These are phyloP conservation scores for Xerocomus spinulosus DNA, from an alignment of 768 basidiomycete genomes.

Conservation along the genomic window DNA sequence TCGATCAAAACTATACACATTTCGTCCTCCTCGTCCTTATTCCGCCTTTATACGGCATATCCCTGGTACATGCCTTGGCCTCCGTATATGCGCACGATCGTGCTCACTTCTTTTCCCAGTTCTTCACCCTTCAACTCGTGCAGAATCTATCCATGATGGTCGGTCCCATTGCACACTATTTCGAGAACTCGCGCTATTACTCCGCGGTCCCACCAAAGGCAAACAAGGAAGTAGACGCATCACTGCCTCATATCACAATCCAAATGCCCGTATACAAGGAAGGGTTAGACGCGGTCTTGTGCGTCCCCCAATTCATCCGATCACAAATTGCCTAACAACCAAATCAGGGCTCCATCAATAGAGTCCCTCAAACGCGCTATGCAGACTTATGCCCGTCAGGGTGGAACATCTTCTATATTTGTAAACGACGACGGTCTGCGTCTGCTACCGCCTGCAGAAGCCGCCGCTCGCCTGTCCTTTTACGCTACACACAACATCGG, in stretches of 20 bases:
- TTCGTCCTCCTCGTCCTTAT: conserved; percentile 37
- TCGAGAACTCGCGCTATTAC: conserved; percentile 51
- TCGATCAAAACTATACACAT: conserved; percentile 44
- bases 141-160: conserved; percentile 37
- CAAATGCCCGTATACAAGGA: conserved; percentile 61
- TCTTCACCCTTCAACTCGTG: conserved; percentile 41
- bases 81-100: not conserved
- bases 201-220: conserved; percentile 41
- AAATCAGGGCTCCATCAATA: conserved; percentile 40
- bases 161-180: conserved; percentile 50
- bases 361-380: conserved; percentile 56
- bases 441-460: conserved; percentile 42
- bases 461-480: conserved; percentile 44
- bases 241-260: conserved; percentile 47
- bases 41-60: conserved; percentile 44
- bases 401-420: conserved; percentile 55
- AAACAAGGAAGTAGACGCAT: conserved; percentile 41
- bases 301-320: conserved; percentile 19
- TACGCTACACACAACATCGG: conserved; percentile 56
- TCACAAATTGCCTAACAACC: not conserved
- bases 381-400: conserved; percentile 61
- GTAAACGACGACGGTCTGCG: conserved; percentile 63
- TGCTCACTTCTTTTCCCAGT: conserved; percentile 19
- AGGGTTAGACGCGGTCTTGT: conserved; percentile 48
- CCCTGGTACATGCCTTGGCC: conserved; percentile 32